Conservation (phyloP, 257 asterid species). For the Oldenlandia corymbosa region DNA sequence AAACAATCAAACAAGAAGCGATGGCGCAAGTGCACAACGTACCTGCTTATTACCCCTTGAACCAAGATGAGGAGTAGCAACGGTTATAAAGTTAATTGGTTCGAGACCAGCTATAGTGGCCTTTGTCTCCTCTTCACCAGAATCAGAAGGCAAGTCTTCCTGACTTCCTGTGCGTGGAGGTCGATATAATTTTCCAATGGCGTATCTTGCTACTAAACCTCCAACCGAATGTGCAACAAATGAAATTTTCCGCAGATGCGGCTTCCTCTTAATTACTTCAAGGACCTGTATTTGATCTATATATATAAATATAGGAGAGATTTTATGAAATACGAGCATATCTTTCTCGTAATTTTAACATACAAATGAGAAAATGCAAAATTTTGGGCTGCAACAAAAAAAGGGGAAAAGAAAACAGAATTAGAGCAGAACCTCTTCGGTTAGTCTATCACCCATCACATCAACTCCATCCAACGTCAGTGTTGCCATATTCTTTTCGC, state of each 20-base stretch:
- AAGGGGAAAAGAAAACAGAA: no score
- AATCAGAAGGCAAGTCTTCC: slow-evolving; percentile 35
- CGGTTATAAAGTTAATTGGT: slow-evolving; percentile 79
- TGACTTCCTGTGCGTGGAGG: slow-evolving; percentile 39
- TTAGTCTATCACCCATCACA: slow-evolving; percentile 92
- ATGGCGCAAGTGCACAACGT: slow-evolving; percentile 3
- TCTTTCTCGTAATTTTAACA: slow-evolving; percentile 5
- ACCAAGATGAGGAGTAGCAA: slow-evolving; percentile 99
- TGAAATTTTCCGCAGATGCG: slow-evolving; percentile 66
- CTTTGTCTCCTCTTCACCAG: slow-evolving; percentile 37
- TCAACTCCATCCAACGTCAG: slow-evolving; percentile 93
- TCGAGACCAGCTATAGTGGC: slow-evolving; percentile 81
- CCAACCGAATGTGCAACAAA: slow-evolving; percentile 98
- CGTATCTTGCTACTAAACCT: slow-evolving; percentile 95
- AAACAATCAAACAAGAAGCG: not conserved
- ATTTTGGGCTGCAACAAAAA: not conserved
- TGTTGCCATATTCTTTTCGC: slow-evolving; percentile 70
- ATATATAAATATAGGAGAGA: slow-evolving; percentile 19
- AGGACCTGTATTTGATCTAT: slow-evolving; percentile 50
- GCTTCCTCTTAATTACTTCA: slow-evolving; percentile 66
- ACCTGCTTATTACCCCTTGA: slow-evolving; percentile 99
- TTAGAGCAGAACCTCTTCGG: slow-evolving; percentile 68
- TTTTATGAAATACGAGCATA: not conserved
- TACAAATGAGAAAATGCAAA: slow-evolving; percentile 10
- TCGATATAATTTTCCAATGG: slow-evolving; percentile 73